Conservation (phyloP, 176 grass and related monocot species). For the Hordeum vulgare region MorexV3_pseudomolecules_assembly NC_058520.1:332538670-332539169, state of each 20-base stretch:
- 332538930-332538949: constrained; percentile 84
- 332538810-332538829: constrained; percentile 79
- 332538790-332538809: constrained; percentile 63
- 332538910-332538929: constrained; percentile 62
- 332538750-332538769: constrained; percentile 65
- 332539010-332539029: constrained; percentile 89
- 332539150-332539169: constrained; percentile 86
- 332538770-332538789: constrained; percentile 84
- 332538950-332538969: constrained; percentile 97
- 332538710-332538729: constrained; percentile 92
- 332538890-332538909: constrained; percentile 92
- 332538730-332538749: constrained; percentile 75
- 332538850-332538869: constrained; percentile 56
- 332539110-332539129: constrained; percentile 88
- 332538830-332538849: constrained; percentile 64
- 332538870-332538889: constrained; percentile 73
- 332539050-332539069: constrained; percentile 64
- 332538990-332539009: constrained; percentile 99
- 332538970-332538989: constrained; percentile 84
- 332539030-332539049: constrained; percentile 86
- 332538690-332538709: constrained; percentile 65
- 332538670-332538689: neutral
- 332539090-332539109: constrained; percentile 97
- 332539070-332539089: constrained; percentile 80
- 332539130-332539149: constrained; percentile 95